phyloP scores from a whole-genome alignment of 1,284 basidiomycete species.

The Sporisorium exsertum region DNA sequence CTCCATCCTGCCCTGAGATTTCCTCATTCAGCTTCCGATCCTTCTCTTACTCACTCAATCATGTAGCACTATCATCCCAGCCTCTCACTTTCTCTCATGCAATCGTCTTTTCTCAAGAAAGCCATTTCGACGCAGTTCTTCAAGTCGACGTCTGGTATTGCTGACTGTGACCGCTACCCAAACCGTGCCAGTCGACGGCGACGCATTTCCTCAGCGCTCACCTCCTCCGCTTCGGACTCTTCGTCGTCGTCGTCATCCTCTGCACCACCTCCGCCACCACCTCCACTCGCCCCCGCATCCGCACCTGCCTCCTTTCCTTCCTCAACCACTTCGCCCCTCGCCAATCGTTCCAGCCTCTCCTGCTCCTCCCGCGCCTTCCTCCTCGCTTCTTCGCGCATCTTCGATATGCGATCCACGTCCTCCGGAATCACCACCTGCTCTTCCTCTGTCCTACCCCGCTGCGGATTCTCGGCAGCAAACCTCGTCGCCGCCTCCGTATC shows the following conservation, averaged over 20 bases:
- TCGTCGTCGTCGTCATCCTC: constrained; percentile 55
- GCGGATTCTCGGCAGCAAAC: constrained; percentile 23
- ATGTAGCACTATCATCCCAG: constrained; percentile 31
- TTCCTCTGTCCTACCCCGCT: constrained; percentile 13
- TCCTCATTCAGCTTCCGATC: not conserved
- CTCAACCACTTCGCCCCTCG: constrained; percentile 30
- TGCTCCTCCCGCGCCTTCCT: constrained; percentile 44
- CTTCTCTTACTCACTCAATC: constrained; percentile 3
- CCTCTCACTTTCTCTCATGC: constrained; percentile 10
- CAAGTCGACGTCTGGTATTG: not conserved
- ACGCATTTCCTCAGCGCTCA: constrained; percentile 61
- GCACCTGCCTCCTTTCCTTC: constrained; percentile 11
- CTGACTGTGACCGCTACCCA: constrained; percentile 14
- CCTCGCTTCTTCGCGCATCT: constrained; percentile 54
- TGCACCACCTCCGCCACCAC: constrained; percentile 15
- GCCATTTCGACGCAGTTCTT: not conserved
- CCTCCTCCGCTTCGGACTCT: constrained; percentile 45
- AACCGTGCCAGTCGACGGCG: constrained; percentile 50
- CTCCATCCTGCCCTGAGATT: constrained; percentile 9
- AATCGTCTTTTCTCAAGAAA: constrained; percentile 11
- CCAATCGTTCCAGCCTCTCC: constrained; percentile 35
- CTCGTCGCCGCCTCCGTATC: constrained; percentile 39
- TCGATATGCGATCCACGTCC: constrained; percentile 55
- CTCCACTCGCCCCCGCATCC: constrained; percentile 5
- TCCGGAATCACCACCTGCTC: constrained; percentile 40